A percentile compares a stretch with the other conserved stretches of the same genome.
Conservation (phyloP, 441 rosid species). For the Jatropha multifida region DNA sequence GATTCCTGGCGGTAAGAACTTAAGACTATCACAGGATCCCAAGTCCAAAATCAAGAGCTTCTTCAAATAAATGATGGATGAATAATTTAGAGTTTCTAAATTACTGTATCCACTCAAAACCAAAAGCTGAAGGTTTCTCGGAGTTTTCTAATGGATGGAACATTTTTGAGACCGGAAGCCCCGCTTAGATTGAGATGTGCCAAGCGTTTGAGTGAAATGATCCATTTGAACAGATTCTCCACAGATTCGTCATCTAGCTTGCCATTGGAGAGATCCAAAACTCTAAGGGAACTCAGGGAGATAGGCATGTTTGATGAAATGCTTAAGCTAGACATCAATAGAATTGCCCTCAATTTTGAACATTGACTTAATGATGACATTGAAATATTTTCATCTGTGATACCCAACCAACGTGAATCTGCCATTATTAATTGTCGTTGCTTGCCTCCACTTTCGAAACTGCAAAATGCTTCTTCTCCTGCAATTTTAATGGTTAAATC, state of each 20-base stretch:
- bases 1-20: conserved; percentile 20
- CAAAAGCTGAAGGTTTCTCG: conserved; percentile 11
- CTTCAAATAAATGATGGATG: conserved; percentile 27
- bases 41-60: conserved; percentile 29
- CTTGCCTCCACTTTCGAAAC: conserved; percentile 26
- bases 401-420: conserved; percentile 24
- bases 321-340: not conserved
- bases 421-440: conserved; percentile 8
- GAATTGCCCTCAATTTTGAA: conserved; percentile 1
- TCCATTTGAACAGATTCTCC: conserved; percentile 17
- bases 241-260: conserved; percentile 13
- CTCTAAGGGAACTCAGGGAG: conserved; percentile 27
- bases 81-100: not conserved
- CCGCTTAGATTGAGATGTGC: conserved; percentile 36
- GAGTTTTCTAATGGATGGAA: conserved; percentile 22
- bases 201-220: conserved; percentile 28
- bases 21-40: conserved; percentile 16
- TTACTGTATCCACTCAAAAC: not conserved
- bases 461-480: conserved; percentile 28
- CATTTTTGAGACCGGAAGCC: conserved; percentile 19
- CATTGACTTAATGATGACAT: not conserved
- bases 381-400: not conserved
- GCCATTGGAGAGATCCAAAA: conserved; percentile 32
- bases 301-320: too few relatives aligned
- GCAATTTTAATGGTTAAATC: conserved; percentile 21